These are phyloP conservation scores for Bipolaris oryzae DNA, from an alignment of 2,329 filamentous ascomycete species.

Conservation along the genomic window DNA sequence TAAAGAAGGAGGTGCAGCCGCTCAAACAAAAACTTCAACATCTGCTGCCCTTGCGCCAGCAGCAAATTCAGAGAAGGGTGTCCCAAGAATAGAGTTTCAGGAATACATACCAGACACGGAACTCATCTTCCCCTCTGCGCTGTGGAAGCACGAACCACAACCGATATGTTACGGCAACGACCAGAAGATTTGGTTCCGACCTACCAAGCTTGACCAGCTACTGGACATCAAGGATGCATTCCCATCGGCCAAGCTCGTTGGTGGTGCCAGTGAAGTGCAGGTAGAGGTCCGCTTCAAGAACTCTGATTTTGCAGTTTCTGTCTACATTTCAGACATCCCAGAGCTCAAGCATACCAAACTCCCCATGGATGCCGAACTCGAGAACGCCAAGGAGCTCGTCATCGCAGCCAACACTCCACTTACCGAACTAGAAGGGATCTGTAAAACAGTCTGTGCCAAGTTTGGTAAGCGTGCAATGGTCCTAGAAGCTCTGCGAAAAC, in stretches of 20 bases:
- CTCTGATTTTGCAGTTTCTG: slow-evolving; percentile 83
- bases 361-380: slow-evolving; percentile 34
- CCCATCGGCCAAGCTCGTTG: slow-evolving; percentile 91
- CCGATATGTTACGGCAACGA: slow-evolving; percentile 91
- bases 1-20: slow-evolving; percentile 30
- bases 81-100: slow-evolving; percentile 75
- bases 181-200: slow-evolving; percentile 88
- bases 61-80: slow-evolving; percentile 59
- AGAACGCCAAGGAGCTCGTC: slow-evolving; percentile 59
- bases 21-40: slow-evolving; percentile 59
- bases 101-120: slow-evolving; percentile 89
- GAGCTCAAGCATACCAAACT: slow-evolving; percentile 72
- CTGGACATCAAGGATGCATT: slow-evolving; percentile 85
- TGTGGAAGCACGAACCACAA: slow-evolving; percentile 79
- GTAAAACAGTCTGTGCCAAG: slow-evolving; percentile 69
- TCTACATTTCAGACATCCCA: slow-evolving; percentile 88
- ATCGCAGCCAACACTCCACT: slow-evolving; percentile 89
- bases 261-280: slow-evolving; percentile 93
- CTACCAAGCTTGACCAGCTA: slow-evolving; percentile 81
- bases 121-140: slow-evolving; percentile 85
- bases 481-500: slow-evolving; percentile 77
- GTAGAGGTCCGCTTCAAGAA: slow-evolving; percentile 98
- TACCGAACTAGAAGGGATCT: slow-evolving; percentile 86
- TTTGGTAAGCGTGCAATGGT: slow-evolving; percentile 45
- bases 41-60: slow-evolving; percentile 43